A percentile compares a stretch with the other conserved stretches of the same genome.
Evolutionary conservation across 164 flowering plant genomes (phyloP).

Genomic region (Macadamia integrifolia): DNA sequence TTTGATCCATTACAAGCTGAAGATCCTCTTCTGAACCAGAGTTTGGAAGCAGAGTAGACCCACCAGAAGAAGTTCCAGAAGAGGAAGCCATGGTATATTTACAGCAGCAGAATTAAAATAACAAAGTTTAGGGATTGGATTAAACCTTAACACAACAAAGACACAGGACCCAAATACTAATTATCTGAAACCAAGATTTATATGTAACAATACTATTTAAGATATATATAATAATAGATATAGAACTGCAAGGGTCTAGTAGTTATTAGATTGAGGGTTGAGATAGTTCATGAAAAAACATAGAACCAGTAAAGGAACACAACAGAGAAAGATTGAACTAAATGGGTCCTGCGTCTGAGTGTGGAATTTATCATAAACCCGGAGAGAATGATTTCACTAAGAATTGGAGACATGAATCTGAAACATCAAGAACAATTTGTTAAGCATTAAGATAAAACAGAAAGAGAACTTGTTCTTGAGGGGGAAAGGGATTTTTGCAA

Average conservation of each 20-base stretch:
- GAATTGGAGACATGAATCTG: slow-evolving; percentile 64
- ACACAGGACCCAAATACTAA: slow-evolving; percentile 26
- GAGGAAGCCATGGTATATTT: slow-evolving; percentile 43
- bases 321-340: slow-evolving; percentile 89
- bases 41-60: slow-evolving; percentile 29
- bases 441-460: slow-evolving; percentile 21
- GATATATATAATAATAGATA: slow-evolving; percentile 6
- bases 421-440: slow-evolving; percentile 32
- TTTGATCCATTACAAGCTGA: slow-evolving; percentile 45
- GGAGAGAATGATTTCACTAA: slow-evolving; percentile 72
- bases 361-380: slow-evolving; percentile 53
- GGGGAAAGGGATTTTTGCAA: slow-evolving; percentile 8
- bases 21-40: slow-evolving; percentile 55
- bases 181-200: neutral
- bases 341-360: slow-evolving; percentile 53
- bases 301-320: slow-evolving; percentile 95
- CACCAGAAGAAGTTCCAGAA: slow-evolving; percentile 52
- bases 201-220: neutral
- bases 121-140: neutral
- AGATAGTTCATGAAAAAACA: slow-evolving; percentile 62
- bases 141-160: neutral
- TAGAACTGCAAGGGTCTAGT: slow-evolving; percentile 14
- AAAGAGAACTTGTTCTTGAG: neutral
- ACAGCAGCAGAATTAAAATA: slow-evolving; percentile 1
- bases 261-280: slow-evolving; percentile 7